Base-by-base conservation (phyloP, 768 basidiomycete genomes). In the Tricholoma matsutake region DNA sequence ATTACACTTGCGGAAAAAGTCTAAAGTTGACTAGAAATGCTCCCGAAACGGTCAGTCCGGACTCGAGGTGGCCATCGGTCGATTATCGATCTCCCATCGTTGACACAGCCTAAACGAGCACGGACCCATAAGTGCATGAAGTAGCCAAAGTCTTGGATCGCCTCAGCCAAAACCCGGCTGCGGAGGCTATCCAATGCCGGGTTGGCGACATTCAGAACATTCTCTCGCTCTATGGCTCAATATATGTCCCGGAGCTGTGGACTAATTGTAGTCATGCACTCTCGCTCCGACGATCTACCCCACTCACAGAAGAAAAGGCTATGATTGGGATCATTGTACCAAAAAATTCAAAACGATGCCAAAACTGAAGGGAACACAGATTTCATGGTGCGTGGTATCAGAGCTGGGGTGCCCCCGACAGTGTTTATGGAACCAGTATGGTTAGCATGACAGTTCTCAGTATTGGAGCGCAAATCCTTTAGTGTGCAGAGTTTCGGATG, bases 321-420 rank as follows among this genome's bases (percentile, higher is more conserved):
- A 71, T 86, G 2, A 70, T 88, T 16, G 88, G 89, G 0, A 88
- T 87, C 0, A 89, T 89, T 61, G 75, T 82, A 0, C 85, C 86
- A 18, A 86, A 86, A 61, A 83, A 78, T 11, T 82, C 85, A 0
- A 85, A 88, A 64, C 78, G 35, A 87, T 86, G 65, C 74, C 83
- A 1, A 79, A 78, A 56, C 65, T 89, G 58, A 76, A 86, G 52
- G 28, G 51, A 79, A 81, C 57, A 86, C 83, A 0, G 76, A 81
- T 49, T 65, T 76, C 6, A 78, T 89, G 20, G 85, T 85, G 10
- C 74, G 78, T 8, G 72, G 71, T 22, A 73, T 87, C 34, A 76
- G 79, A 59, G 69, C 73, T 9, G 84, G 82, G 2, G 81, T 70
- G 1, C 62, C 75, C 6, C 60, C 69, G 32, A 71, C 79, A 51